Conservation (phyloP, 257 asterid species). For the Forsythia suspensa region DNA sequence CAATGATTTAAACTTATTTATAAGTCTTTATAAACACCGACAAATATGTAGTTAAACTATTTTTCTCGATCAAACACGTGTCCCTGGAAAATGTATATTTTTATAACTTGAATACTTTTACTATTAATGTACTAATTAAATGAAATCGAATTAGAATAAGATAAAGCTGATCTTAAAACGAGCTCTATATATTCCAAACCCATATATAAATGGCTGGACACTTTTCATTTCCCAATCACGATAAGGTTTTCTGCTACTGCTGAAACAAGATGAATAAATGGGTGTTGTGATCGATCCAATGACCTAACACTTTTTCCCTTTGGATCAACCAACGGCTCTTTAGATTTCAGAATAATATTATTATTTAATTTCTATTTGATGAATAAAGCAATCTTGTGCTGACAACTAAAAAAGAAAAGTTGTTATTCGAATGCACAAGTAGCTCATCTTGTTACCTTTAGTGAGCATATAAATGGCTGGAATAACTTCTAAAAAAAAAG, state of each 20-base stretch:
- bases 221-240: not conserved
- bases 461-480: conserved; percentile 30
- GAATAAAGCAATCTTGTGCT: conserved; percentile 27
- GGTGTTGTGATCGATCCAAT: not conserved
- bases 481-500: conserved; percentile 26
- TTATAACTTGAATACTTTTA: too few species aligned
- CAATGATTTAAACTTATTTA: too few species aligned
- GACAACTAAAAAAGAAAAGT: conserved; percentile 52
- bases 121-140: too few species aligned
- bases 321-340: conserved; percentile 23
- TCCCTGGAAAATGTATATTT: too few species aligned
- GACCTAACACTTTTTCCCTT: not conserved
- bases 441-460: conserved; percentile 26
- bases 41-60: too few species aligned
- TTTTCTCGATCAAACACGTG: too few species aligned
- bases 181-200: not conserved
- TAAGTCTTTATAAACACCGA: too few species aligned
- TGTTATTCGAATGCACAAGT: conserved; percentile 29
- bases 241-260: not conserved
- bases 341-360: conserved; percentile 18
- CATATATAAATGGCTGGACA: not conserved
- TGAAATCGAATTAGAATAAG: too few species aligned
- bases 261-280: conserved; percentile 14
- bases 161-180: too few species aligned
- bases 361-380: not conserved